Conservation (phyloP, 1,284 basidiomycete species). For the Wallemia mellicola region DNA sequence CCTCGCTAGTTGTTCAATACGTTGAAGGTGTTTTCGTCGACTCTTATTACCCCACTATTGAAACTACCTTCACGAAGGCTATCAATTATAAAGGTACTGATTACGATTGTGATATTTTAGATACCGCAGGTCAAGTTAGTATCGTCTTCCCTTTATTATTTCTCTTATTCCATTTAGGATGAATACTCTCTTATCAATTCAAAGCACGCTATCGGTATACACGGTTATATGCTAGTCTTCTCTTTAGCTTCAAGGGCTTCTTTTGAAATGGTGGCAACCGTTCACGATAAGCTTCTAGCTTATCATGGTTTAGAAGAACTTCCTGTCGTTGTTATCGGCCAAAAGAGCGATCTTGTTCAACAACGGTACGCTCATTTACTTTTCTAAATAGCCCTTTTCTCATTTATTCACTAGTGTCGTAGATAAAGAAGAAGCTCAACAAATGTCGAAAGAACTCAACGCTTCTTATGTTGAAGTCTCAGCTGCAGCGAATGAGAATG, state of each 20-base stretch:
- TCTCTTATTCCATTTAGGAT: slow-evolving; percentile 24
- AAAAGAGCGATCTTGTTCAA: slow-evolving; percentile 58
- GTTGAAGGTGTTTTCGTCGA: slow-evolving; percentile 40
- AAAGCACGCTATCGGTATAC: slow-evolving; percentile 52
- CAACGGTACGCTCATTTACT: slow-evolving; percentile 23
- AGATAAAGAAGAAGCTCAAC: slow-evolving; percentile 36
- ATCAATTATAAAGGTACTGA: slow-evolving; percentile 56
- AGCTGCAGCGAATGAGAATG: slow-evolving; percentile 63
- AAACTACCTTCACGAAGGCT: slow-evolving; percentile 56
- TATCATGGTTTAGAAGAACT: slow-evolving; percentile 69
- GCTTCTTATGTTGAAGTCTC: slow-evolving; percentile 66
- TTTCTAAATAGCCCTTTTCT: background rate
- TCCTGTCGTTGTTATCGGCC: slow-evolving; percentile 85
- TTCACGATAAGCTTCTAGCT: slow-evolving; percentile 91
- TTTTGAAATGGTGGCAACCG: slow-evolving; percentile 84
- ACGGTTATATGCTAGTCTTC: slow-evolving; percentile 74
- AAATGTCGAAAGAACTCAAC: slow-evolving; percentile 37
- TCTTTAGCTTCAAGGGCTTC: slow-evolving; percentile 69
- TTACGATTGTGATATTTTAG: slow-evolving; percentile 90
- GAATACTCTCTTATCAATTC: slow-evolving; percentile 57
- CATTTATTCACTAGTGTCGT: slow-evolving; percentile 32
- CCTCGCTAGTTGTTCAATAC: slow-evolving; percentile 41
- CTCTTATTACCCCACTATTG: slow-evolving; percentile 81
- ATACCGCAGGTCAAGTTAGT: slow-evolving; percentile 59
- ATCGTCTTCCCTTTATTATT: background rate